A percentile compares a stretch with the other conserved stretches of the same genome.
Evolutionary conservation across 2,329 filamentous ascomycete species (phyloP).

Genomic region (Celoporthe dispersa): DNA sequence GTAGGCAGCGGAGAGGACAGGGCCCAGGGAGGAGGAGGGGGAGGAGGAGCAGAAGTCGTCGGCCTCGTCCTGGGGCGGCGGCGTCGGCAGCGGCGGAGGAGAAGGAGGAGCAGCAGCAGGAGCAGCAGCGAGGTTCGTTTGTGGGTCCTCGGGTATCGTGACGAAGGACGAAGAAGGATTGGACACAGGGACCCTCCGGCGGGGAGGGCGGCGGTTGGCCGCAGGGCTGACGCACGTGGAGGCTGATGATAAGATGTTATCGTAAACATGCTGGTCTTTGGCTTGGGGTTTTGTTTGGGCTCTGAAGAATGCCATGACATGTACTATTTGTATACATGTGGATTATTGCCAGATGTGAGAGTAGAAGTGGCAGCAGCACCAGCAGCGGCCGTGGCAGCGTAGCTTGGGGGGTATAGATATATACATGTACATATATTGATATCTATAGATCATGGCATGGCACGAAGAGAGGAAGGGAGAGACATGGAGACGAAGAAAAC

Average conservation of each 20-base stretch:
- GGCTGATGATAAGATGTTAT: constrained; percentile 25
- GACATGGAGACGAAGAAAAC: constrained; percentile 4
- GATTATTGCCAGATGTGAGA: constrained; percentile 13
- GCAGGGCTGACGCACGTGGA: constrained; percentile 25
- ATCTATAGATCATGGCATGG: not conserved
- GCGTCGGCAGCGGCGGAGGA: constrained; percentile 31
- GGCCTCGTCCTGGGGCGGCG: constrained; percentile 33
- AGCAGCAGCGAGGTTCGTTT: constrained; percentile 22
- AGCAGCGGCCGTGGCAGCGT: not conserved
- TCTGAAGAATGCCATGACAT: constrained; percentile 22
- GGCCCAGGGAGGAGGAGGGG: constrained; percentile 42
- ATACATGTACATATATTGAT: not conserved
- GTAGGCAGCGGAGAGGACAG: constrained; percentile 58
- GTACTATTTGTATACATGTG: constrained; percentile 13
- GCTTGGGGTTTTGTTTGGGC: not conserved
- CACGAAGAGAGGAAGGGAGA: not conserved
- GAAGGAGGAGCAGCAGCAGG: constrained; percentile 33
- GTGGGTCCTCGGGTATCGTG: constrained; percentile 27
- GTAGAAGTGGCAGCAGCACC: not conserved
- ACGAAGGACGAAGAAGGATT: constrained; percentile 23
- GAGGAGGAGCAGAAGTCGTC: constrained; percentile 35
- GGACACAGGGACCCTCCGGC: constrained; percentile 23
- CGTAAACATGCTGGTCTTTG: constrained; percentile 25
- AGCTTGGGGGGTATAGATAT: not conserved
- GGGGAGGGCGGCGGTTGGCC: constrained; percentile 22